phyloP scores from a whole-genome alignment of 192 early-diverging fungal genomes.

The Coemansia sp. region DNA sequence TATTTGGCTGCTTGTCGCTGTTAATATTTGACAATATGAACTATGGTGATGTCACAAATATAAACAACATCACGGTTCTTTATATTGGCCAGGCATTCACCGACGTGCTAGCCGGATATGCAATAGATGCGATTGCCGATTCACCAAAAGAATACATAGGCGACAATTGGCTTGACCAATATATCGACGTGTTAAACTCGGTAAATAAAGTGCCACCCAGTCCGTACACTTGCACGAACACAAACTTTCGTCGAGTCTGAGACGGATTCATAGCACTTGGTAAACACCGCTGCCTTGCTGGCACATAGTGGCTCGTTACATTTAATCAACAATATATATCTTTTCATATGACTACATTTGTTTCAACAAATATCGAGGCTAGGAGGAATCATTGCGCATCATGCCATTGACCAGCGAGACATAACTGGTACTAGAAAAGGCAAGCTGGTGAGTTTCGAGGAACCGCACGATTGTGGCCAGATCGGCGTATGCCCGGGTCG shows the following conservation, averaged over 20 bases:
- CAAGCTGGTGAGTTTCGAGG: constrained; percentile 44
- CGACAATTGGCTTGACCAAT: neutral
- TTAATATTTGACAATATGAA: neutral
- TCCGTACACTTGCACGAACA: neutral
- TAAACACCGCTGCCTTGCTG: neutral
- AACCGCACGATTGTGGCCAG: constrained; percentile 31
- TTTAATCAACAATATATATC: neutral
- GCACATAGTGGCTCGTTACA: neutral
- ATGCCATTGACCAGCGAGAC: constrained; percentile 50
- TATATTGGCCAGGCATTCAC: neutral
- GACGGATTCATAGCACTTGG: neutral
- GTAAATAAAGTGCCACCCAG: neutral
- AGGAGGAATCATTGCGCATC: constrained; percentile 19
- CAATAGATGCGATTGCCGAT: neutral
- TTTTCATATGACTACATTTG: neutral
- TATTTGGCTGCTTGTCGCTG: neutral
- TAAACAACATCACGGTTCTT: neutral
- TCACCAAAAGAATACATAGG: neutral
- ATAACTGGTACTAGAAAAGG: constrained; percentile 48
- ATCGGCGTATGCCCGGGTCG: constrained; percentile 39
- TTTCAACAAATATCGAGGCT: neutral
- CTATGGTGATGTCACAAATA: neutral
- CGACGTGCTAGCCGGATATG: neutral
- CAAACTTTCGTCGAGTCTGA: neutral
- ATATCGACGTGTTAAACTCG: neutral